Evolutionary conservation across 2,329 filamentous ascomycete species (phyloP), one percentile per base, ranked within the genome.

Genomic region (Lojkania enalia): DNA sequence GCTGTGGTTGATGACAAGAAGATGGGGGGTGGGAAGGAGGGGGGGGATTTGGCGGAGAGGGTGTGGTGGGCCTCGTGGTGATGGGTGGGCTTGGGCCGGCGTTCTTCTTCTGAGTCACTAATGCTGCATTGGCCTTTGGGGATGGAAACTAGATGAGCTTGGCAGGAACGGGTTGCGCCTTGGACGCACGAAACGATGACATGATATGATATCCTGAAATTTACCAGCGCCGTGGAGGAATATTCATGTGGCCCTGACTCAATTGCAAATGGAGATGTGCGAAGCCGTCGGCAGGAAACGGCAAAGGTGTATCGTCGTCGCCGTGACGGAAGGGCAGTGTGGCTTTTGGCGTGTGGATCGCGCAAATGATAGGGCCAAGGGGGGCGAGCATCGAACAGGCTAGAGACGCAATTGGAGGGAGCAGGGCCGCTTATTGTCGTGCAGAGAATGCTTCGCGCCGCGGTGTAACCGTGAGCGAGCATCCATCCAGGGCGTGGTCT

Each of bases 141-240:
- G 46, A n/a, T n/a, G n/a, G n/a, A n/a, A 27, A 27, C 23, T 39
- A 37, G 20, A 12, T 30, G 20, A 31, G 32, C 46, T 49, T 46
- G 45, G 49, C 42, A 44, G 35, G 42, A 39, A 44, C 42, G 21
- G 35, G 43, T 30, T 37, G n/a, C n/a, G n/a, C n/a, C n/a, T n/a
- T n/a, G n/a, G n/a, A n/a, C n/a, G n/a, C 21, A 30, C 15, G 32
- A 29, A 6, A 15, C 12, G 21, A 15, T 39, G 31, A 15, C 20
- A 39, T 7, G 42, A 38, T 21, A 5, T 21, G 6, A 38, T 21
- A n/a, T n/a, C n/a, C n/a, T n/a, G n/a, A n/a, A n/a, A n/a, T n/a
- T n/a, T n/a, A n/a, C n/a, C n/a, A n/a, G n/a, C n/a, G n/a, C n/a
- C n/a, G n/a, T n/a, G n/a, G n/a, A n/a, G n/a, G n/a, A n/a, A n/a